Evolutionary conservation across 768 basidiomycete species (phyloP), one percentile per base, ranked within the genome.

Genomic region (Lyophyllum atratum): DNA sequence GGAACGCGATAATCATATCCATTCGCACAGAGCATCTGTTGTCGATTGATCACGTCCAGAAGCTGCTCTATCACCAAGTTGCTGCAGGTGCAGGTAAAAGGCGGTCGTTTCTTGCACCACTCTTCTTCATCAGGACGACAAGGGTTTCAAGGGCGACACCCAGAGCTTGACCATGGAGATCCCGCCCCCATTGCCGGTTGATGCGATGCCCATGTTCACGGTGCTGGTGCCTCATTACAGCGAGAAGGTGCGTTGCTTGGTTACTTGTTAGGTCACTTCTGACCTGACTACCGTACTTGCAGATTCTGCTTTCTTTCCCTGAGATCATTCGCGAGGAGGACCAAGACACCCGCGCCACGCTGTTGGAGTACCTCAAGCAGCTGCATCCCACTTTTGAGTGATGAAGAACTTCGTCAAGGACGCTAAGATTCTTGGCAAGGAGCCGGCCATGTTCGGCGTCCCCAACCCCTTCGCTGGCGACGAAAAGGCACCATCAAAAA

Each of bases 401-500:
- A n/a, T n/a, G 97, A 93, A 96, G 74, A 98, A 99, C 73, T 98
- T 99, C 61, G 97, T 99, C 65, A 95, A 94, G 79, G 97, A 99
- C 70, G 98, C 97, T 68, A 98, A 95, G 80, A 99, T 99, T 64
- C 82, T 99, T 34, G 95, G 96, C 0, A 94, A 98, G 70, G 97
- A 99, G 69, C 92, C 93, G 2, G 85, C 89, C 29, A 84, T 89
- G 81, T 94, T 87, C 72, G 89, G 86, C 60, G 93, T 91, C 17
- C 75, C 82, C 47, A 85, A 83, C 61, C 93, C 87, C 64, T 72
- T 86, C 72, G 62, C 90, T 80, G 68, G 74, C 24, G 80, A 80
- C 69, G 95, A 99, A 74, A 97, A 97, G 73, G 85, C 84, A 22
- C 81, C 81, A 58, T 86, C 88, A 31, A 93, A 92, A 73, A 82